A percentile compares a stretch with the other conserved stretches of the same genome.
These are phyloP conservation scores for Cadophora sp. DNA, from an alignment of 2,329 filamentous ascomycete species.

Conservation along the genomic window DNA sequence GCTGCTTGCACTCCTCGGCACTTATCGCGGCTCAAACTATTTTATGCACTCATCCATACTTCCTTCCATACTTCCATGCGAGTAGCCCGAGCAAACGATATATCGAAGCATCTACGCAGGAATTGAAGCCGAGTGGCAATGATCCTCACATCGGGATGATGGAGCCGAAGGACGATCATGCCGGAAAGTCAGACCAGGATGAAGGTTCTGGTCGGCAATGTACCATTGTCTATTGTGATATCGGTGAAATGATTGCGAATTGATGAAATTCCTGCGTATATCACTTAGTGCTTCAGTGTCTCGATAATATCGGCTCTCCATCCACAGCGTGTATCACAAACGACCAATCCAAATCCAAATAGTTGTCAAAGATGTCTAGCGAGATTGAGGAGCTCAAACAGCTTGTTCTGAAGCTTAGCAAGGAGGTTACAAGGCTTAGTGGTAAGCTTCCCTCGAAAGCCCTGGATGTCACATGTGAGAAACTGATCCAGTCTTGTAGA, in stretches of 20 bases:
- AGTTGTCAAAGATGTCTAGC: not conserved
- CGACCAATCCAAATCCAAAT: not conserved
- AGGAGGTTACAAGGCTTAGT: constrained; percentile 34
- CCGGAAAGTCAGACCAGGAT: not conserved
- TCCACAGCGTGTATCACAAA: not conserved
- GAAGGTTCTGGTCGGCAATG: not conserved
- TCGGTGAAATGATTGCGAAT: constrained; percentile 6
- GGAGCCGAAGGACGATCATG: not conserved
- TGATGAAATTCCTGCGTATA: not conserved
- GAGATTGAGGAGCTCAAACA: constrained; percentile 25
- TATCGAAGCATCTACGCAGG: too few species aligned
- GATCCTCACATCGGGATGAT: not conserved
- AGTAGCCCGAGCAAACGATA: too few species aligned
- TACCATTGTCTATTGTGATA: not conserved
- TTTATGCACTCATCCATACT: too few species aligned
- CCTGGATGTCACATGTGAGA: constrained; percentile 36
- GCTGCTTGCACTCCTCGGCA: too few species aligned
- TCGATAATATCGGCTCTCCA: not conserved
- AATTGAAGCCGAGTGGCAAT: not conserved
- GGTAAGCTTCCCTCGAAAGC: constrained; percentile 32
- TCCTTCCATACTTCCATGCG: too few species aligned
- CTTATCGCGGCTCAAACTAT: too few species aligned
- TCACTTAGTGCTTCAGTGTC: not conserved
- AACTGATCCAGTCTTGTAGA: constrained; percentile 45
- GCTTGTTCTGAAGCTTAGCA: constrained; percentile 23